Evolutionary conservation across 139 green algal species (phyloP), one percentile per base, ranked within the genome.

Genomic region (Penium margaritaceum): DNA sequence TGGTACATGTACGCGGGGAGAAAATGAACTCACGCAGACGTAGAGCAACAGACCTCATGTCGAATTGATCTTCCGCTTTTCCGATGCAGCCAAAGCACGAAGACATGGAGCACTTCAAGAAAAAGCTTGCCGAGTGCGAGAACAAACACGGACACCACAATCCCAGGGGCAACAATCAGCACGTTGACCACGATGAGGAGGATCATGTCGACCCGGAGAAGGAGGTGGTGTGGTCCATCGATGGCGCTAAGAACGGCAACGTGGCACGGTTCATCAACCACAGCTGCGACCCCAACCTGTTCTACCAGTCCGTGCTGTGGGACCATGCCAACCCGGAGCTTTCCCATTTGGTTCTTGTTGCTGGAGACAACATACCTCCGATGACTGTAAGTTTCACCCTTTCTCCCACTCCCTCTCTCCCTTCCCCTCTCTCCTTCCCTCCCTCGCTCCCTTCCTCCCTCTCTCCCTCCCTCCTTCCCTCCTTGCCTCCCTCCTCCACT

Each of bases 221-320:
- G 47, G 47, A 60, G 19, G 47, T 60, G 47, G n/a, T 98, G 32
- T 75, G 74, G 66, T 70, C 88, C 63, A 96, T 98, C 68, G 93
- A 98, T 74, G 93, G 93, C 1, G 86, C 51, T 9, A n/a, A 37
- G 15, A 87, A 93, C 82, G 94, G 94, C 58, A 96, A 96, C 76
- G 72, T 90, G 47, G 89, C 90, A 3, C 86, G 94, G 46, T 98
- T 98, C 84, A 93, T 98, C 83, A 99, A 99, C 84, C 94, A 99
- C 88, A 89, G 77, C 21, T 99, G 94, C 85, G 84, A 92, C 24
- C 94, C 94, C 33, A 99, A 99, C 85, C 47, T 60, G n/a, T 60
- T 60, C 19, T 60, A 60, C 47, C 19, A 60, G 47, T 60, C 47
- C 47, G 47, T 24, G n/a, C 47, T 60, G n/a, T 60, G 47, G 47